A percentile compares a stretch with the other conserved stretches of the same genome.
Conservation (phyloP, 768 basidiomycete genomes). For the Hebeloma cylindrosporum region DNA sequence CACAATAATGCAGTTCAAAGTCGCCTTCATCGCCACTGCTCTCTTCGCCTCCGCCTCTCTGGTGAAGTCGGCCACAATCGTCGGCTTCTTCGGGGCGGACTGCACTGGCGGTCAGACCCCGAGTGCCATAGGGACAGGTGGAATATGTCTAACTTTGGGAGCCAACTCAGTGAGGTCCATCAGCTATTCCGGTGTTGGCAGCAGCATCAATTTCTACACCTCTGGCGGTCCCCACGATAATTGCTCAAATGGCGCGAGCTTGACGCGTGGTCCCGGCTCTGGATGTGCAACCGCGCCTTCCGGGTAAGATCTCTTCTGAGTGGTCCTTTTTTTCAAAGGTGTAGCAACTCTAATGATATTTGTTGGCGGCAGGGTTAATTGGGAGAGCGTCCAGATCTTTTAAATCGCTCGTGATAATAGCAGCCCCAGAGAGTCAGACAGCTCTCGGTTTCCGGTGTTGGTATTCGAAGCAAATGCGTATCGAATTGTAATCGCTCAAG, state of each 20-base stretch:
- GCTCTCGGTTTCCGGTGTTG: conserved; percentile 3
- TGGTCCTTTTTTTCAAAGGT: conserved; percentile 5
- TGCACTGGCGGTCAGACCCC: conserved; percentile 3
- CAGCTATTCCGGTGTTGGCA: conserved; percentile 19
- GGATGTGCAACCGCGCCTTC: conserved; percentile 20
- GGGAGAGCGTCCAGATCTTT: conserved; percentile 15
- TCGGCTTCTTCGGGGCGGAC: conserved; percentile 6
- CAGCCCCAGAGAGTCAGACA: background rate
- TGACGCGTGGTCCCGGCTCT: conserved; percentile 13
- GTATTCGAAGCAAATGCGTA: background rate
- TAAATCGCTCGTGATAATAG: conserved; percentile 7
- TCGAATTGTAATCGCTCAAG: conserved; percentile 3
- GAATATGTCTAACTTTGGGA: conserved; percentile 14
- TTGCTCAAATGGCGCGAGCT: conserved; percentile 18
- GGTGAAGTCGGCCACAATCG: conserved; percentile 15
- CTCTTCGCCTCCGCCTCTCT: conserved; percentile 17
- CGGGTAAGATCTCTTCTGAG: conserved; percentile 17
- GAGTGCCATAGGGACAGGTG: conserved; percentile 1
- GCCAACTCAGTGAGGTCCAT: conserved; percentile 17
- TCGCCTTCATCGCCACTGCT: conserved; percentile 11
- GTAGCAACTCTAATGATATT: conserved; percentile 12
- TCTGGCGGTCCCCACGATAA: conserved; percentile 18
- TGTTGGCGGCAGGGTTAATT: conserved; percentile 17
- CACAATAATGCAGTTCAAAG: conserved; percentile 22
- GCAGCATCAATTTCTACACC: conserved; percentile 15